Percentiles rank a stretch among this genome's conserved stretches.
phyloP scores from a whole-genome alignment of 371 early-diverging fungal species.

The Mortierella sp. region DNA sequence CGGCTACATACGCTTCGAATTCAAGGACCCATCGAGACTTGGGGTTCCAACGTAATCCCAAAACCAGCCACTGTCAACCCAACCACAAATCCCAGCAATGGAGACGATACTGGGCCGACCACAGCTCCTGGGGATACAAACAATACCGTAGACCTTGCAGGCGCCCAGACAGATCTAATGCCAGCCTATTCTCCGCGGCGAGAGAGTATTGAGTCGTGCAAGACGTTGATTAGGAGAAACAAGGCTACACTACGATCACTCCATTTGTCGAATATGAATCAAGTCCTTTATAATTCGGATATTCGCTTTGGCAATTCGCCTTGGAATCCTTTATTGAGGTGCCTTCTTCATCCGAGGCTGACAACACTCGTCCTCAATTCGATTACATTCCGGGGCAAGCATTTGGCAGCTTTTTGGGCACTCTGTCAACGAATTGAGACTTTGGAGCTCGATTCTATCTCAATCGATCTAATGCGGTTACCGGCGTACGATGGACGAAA shows the following conservation, averaged over 20 bases:
- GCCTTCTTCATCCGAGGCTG: constrained; percentile 1
- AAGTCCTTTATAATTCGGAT: neutral
- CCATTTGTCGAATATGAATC: neutral
- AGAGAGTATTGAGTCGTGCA: neutral
- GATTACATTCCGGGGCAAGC: constrained; percentile 15
- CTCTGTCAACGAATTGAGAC: constrained; percentile 16
- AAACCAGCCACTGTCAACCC: neutral
- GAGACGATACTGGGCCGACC: too few species aligned
- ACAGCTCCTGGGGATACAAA: too few species aligned
- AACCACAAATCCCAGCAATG: too few species aligned
- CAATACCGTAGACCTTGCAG: too few species aligned
- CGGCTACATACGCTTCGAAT: neutral
- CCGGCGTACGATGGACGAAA: too few species aligned
- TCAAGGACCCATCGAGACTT: neutral
- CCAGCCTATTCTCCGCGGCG: too few species aligned
- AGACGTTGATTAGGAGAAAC: constrained; percentile 3
- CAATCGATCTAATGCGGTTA: constrained; percentile 1
- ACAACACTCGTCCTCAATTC: constrained; percentile 6
- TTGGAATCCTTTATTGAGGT: constrained; percentile 8
- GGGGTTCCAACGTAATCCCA: constrained; percentile 1
- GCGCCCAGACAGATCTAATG: too few species aligned
- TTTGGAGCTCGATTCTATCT: constrained; percentile 4
- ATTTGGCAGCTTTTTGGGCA: constrained; percentile 21
- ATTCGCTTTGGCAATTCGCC: neutral
- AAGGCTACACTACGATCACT: neutral